phyloP scores from a whole-genome alignment of 257 asterid genomes.

The Solanum chiquidenum region DNA sequence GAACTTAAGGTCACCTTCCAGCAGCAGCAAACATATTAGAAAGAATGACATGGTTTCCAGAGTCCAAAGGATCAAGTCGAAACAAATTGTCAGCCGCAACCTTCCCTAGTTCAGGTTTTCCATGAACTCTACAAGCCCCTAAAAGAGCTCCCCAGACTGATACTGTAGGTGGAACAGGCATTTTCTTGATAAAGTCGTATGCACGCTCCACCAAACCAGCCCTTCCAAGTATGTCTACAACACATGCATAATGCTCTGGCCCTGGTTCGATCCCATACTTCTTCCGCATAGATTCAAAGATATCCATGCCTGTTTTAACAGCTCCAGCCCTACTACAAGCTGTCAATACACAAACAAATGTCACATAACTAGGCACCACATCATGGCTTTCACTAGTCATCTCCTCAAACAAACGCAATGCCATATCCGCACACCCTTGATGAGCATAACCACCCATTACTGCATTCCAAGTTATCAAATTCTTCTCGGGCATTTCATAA shows the following conservation, averaged over 20 bases:
- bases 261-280: constrained; percentile 56
- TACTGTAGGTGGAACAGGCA: constrained; percentile 61
- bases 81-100: constrained; percentile 71
- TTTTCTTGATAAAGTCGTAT: constrained; percentile 34
- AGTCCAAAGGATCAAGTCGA: constrained; percentile 75
- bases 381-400: constrained; percentile 25
- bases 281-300: constrained; percentile 50
- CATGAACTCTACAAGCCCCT: constrained; percentile 72
- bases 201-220: constrained; percentile 82
- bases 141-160: constrained; percentile 88
- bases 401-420: constrained; percentile 39
- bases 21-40: constrained; percentile 59
- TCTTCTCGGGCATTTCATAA: constrained; percentile 38
- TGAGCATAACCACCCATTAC: constrained; percentile 81
- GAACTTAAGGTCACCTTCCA: background rate
- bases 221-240: constrained; percentile 85
- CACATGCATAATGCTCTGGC: constrained; percentile 81
- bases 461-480: constrained; percentile 73
- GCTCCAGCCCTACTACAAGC: constrained; percentile 92
- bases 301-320: constrained; percentile 53
- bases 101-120: constrained; percentile 51
- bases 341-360: constrained; percentile 61
- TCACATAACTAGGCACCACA: constrained; percentile 57
- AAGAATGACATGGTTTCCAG: constrained; percentile 73
- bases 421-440: constrained; percentile 67